phyloP scores from a whole-genome alignment of 2,329 filamentous ascomycete genomes.

The Diaporthe sp. region DNA sequence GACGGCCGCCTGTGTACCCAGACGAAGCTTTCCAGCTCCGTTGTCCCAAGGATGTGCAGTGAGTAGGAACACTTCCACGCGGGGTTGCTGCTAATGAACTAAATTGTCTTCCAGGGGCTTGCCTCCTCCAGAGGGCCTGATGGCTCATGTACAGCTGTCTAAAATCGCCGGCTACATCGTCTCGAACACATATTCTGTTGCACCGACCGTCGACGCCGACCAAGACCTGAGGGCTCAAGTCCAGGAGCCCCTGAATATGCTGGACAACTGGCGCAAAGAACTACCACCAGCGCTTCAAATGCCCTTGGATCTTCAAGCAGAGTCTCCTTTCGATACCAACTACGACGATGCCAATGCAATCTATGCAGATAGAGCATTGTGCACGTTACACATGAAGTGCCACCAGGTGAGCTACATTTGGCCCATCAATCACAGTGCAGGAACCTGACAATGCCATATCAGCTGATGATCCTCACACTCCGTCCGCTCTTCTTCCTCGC shows the following conservation, averaged over 20 bases:
- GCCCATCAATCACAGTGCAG: constrained; percentile 33
- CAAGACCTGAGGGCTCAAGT: constrained; percentile 48
- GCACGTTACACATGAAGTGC: constrained; percentile 63
- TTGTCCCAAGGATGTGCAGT: constrained; percentile 58
- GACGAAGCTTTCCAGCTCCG: constrained; percentile 63
- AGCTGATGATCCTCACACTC: constrained; percentile 64
- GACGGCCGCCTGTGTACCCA: constrained; percentile 61
- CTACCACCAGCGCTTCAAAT: constrained; percentile 54
- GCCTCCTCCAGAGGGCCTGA: constrained; percentile 59
- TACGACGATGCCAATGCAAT: constrained; percentile 46
- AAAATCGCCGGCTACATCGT: constrained; percentile 64
- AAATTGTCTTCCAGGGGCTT: constrained; percentile 52
- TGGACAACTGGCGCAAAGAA: constrained; percentile 52
- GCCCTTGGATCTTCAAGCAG: constrained; percentile 50
- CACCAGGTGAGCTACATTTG: constrained; percentile 54
- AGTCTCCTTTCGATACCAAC: constrained; percentile 46
- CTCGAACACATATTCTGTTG: constrained; percentile 60
- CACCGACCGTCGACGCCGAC: constrained; percentile 42
- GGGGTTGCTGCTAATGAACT: not conserved
- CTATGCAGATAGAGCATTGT: constrained; percentile 56
- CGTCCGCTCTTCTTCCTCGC: constrained; percentile 63
- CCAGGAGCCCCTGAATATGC: constrained; percentile 56
- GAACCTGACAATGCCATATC: constrained; percentile 32
- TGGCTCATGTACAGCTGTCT: constrained; percentile 61
- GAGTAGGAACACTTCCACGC: constrained; percentile 46